Conservation (phyloP, 2,329 filamentous ascomycete species). For the Alternaria arborescens region DNA sequence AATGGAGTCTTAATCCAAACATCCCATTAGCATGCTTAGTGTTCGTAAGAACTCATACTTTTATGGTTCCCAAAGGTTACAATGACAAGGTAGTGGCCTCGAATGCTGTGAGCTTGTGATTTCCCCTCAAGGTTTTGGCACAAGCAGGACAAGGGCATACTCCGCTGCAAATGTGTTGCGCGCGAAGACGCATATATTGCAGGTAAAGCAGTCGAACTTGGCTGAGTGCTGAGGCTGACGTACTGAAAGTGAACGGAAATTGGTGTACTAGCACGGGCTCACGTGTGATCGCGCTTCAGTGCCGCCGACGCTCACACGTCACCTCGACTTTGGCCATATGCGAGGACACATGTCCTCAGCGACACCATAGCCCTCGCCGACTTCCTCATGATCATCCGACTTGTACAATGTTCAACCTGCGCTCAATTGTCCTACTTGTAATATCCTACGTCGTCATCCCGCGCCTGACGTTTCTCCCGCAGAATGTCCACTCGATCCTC, state of each 20-base stretch:
- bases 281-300: slow-evolving; percentile 22
- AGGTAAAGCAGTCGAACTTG: no score
- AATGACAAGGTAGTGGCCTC: no score
- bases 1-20: background rate
- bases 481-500: slow-evolving; percentile 47
- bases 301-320: slow-evolving; percentile 16
- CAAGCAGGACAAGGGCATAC: no score
- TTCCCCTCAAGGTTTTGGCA: no score
- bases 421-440: slow-evolving; percentile 42
- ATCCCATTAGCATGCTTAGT: background rate
- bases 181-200: background rate
- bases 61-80: no score
- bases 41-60: no score
- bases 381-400: slow-evolving; percentile 17
- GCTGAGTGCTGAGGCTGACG: background rate
- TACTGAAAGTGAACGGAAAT: background rate
- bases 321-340: slow-evolving; percentile 12
- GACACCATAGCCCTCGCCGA: slow-evolving; percentile 4
- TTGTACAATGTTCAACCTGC: slow-evolving; percentile 44
- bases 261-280: slow-evolving; percentile 7
- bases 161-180: no score
- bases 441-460: slow-evolving; percentile 49
- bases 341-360: slow-evolving; percentile 21
- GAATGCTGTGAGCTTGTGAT: no score
- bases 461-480: slow-evolving; percentile 49